phyloP scores from a whole-genome alignment of 2,329 filamentous ascomycete species.

The Blastomyces silverae region DNA sequence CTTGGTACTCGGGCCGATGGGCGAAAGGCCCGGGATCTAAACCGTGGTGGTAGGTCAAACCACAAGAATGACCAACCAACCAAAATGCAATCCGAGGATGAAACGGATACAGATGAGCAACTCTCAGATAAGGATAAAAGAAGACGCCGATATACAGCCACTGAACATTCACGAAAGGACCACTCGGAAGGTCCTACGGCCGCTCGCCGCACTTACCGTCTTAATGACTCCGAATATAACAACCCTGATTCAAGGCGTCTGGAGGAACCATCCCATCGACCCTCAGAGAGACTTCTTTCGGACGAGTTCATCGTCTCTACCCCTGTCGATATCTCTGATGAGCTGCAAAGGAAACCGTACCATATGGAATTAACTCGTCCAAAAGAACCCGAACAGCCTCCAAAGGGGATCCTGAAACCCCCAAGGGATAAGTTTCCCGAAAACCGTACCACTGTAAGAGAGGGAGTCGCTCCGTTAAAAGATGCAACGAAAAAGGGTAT shows the following conservation, averaged over 20 bases:
- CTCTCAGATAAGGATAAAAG: constrained; percentile 12
- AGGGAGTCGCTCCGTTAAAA: constrained; percentile 90
- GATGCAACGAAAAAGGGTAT: constrained; percentile 72
- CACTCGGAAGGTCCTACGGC: not conserved
- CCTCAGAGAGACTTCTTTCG: constrained; percentile 19
- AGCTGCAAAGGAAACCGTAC: constrained; percentile 26
- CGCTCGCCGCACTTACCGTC: not conserved
- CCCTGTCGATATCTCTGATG: constrained; percentile 21
- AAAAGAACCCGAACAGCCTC: constrained; percentile 56
- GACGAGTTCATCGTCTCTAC: constrained; percentile 24
- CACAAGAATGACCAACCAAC: not conserved
- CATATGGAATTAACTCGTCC: constrained; percentile 26
- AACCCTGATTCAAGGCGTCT: constrained; percentile 1
- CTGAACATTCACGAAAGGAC: not conserved
- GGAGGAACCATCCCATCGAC: constrained; percentile 21
- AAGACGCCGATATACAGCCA: constrained; percentile 9
- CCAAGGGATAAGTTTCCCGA: constrained; percentile 81
- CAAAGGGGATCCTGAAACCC: constrained; percentile 79
- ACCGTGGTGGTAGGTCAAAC: constrained; percentile 1
- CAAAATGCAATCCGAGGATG: constrained; percentile 10
- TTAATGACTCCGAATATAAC: not conserved
- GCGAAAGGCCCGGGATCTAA: constrained; percentile 25
- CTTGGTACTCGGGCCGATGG: constrained; percentile 18
- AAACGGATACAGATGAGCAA: constrained; percentile 13
- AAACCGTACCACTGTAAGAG: constrained; percentile 71